Conservation (phyloP, 78 protist genomes). For the Bigelowiella natans region DNA sequence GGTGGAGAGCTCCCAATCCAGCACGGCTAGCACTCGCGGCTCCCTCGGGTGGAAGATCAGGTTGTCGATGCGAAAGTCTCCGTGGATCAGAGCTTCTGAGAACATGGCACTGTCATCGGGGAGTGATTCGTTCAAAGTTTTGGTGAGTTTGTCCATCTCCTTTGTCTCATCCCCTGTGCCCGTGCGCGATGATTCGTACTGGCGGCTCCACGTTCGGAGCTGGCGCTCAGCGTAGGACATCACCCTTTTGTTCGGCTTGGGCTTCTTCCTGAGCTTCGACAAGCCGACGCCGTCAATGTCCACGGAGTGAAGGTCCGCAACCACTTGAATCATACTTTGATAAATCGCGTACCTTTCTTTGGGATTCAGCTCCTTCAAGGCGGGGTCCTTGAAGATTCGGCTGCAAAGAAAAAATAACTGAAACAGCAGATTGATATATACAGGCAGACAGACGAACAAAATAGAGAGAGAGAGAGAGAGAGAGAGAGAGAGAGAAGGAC, state of each 20-base stretch:
- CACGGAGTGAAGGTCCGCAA: neutral
- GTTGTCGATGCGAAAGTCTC: slow-evolving; percentile 57
- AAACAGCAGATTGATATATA: too few relatives aligned
- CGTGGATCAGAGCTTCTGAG: slow-evolving; percentile 36
- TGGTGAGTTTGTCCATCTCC: neutral
- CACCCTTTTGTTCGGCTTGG: neutral
- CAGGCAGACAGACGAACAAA: too few relatives aligned
- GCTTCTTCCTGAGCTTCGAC: neutral
- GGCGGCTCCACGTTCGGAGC: neutral
- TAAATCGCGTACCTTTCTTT: too few relatives aligned
- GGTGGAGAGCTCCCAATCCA: slow-evolving; percentile 75
- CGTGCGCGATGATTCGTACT: neutral
- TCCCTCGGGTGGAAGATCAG: slow-evolving; percentile 49
- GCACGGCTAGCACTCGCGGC: slow-evolving; percentile 45
- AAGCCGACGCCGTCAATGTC: neutral
- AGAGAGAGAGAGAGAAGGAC: neutral
- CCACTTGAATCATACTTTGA: neutral
- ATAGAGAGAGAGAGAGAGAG: neutral
- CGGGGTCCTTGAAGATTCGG: too few relatives aligned
- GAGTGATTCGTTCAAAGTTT: neutral
- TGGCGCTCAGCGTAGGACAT: neutral
- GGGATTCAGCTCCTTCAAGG: too few relatives aligned
- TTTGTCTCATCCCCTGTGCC: neutral
- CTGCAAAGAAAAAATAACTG: too few relatives aligned
- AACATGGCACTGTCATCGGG: neutral